Conservation (phyloP, 129 eudicot genomes). For the Chrysanthemum makinoi region DNA sequence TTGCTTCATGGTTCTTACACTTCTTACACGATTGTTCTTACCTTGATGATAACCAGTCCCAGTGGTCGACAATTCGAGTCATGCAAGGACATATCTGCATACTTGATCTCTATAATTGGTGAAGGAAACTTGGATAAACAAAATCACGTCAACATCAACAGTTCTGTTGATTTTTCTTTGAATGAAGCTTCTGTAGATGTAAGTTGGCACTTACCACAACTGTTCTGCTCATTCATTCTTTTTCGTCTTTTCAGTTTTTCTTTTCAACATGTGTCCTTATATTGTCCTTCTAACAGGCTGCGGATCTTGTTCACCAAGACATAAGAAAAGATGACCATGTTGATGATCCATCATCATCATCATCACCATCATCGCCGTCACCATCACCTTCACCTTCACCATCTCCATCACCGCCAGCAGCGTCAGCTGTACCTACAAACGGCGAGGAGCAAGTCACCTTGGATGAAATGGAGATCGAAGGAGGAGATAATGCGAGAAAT, state of each 20-base stretch:
- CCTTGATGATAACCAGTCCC: slow-evolving; percentile 61
- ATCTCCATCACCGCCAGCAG: slow-evolving; percentile 7
- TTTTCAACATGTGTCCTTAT: neutral
- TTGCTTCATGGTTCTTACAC: slow-evolving; percentile 18
- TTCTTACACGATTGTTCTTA: neutral
- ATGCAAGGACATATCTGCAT: slow-evolving; percentile 78
- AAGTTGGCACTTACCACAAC: slow-evolving; percentile 34
- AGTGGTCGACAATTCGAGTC: slow-evolving; percentile 78
- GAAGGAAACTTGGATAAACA: slow-evolving; percentile 38
- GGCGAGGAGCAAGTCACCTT: slow-evolving; percentile 34
- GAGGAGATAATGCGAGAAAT: slow-evolving; percentile 35
- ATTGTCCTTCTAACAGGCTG: slow-evolving; percentile 39
- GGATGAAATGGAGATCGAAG: slow-evolving; percentile 31
- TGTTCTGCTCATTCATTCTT: neutral
- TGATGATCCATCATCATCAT: slow-evolving; percentile 30
- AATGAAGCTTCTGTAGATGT: slow-evolving; percentile 47
- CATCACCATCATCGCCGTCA: slow-evolving; percentile 21
- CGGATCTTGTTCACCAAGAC: slow-evolving; percentile 30
- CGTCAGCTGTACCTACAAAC: slow-evolving; percentile 25
- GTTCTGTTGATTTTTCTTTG: slow-evolving; percentile 17
- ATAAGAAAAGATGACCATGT: slow-evolving; percentile 26
- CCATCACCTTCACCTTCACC: slow-evolving; percentile 21
- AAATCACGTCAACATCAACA: slow-evolving; percentile 22
- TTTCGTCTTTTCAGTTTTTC: neutral
- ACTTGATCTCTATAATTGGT: slow-evolving; percentile 61